A percentile compares a stretch with the other conserved stretches of the same genome.
These are phyloP conservation scores for Blastomyces percursus DNA, from an alignment of 2,329 filamentous ascomycete genomes.

Conservation along the genomic window DNA sequence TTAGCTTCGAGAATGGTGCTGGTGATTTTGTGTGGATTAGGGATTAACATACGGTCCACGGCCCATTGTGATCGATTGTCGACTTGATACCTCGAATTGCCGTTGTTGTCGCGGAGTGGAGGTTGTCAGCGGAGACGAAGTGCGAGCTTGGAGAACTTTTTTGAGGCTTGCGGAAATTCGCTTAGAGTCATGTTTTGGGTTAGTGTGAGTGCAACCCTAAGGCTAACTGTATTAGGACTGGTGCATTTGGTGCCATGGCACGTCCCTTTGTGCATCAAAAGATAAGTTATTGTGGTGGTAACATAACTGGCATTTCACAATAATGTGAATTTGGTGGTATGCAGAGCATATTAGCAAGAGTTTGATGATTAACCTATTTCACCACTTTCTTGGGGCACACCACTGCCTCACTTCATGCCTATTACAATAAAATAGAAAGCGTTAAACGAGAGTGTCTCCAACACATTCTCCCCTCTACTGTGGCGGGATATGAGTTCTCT, in stretches of 20 bases:
- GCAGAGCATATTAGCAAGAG: too few species aligned
- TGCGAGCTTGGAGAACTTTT: background rate
- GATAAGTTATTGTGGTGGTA: too few species aligned
- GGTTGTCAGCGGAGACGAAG: conserved; percentile 3
- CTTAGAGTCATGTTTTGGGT: conserved; percentile 2
- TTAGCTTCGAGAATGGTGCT: background rate
- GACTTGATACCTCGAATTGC: conserved; percentile 13
- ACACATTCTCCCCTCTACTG: background rate
- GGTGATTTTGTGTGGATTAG: background rate
- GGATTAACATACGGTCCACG: conserved; percentile 46
- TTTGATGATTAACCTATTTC: too few species aligned
- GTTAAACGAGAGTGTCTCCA: background rate
- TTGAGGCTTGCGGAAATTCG: background rate
- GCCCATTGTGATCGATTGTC: conserved; percentile 40
- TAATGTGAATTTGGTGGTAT: too few species aligned
- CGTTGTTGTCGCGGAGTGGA: conserved; percentile 11
- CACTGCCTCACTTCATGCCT: too few species aligned
- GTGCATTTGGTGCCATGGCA: too few species aligned
- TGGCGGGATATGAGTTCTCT: background rate
- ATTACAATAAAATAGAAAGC: background rate
- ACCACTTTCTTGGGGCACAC: too few species aligned
- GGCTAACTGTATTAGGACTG: background rate
- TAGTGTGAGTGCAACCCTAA: background rate
- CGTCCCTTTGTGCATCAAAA: too few species aligned
- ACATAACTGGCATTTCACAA: too few species aligned